phyloP scores from a whole-genome alignment of 23 red algal genomes.

The Gracilaria gracilis region DNA sequence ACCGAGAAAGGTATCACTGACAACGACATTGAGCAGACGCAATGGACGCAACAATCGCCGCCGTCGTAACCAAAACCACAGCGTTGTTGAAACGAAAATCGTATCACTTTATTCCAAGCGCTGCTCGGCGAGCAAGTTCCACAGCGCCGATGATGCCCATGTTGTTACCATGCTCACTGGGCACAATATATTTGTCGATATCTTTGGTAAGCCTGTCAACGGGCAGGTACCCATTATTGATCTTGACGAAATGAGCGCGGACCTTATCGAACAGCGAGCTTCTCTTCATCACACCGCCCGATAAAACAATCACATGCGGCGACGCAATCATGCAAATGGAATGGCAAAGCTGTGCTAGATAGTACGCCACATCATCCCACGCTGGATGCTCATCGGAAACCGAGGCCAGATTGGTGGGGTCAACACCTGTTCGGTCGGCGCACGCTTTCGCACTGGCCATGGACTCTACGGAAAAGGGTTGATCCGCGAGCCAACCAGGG shows the following conservation, averaged over 20 bases:
- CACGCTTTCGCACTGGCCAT: constrained; percentile 85
- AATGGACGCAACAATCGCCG: background rate
- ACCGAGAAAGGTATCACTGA: constrained; percentile 33
- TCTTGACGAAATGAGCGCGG: constrained; percentile 29
- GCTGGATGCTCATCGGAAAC: constrained; percentile 80
- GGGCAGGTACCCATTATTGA: constrained; percentile 81
- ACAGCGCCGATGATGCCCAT: constrained; percentile 90
- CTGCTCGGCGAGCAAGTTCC: constrained; percentile 76
- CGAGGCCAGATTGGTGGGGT: constrained; percentile 49
- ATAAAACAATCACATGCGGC: constrained; percentile 91
- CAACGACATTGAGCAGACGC: background rate
- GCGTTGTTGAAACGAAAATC: too few relatives aligned
- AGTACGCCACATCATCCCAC: constrained; percentile 89
- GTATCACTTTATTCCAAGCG: constrained; percentile 32
- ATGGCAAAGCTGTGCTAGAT: constrained; percentile 89
- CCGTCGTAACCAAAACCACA: background rate
- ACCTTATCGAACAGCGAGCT: constrained; percentile 69
- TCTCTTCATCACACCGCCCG: constrained; percentile 91
- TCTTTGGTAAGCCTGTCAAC: constrained; percentile 49
- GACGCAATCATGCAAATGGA: constrained; percentile 87
- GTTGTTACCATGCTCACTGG: constrained; percentile 61
- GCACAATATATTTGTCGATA: constrained; percentile 81
- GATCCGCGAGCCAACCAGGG: constrained; percentile 55
- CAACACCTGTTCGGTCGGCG: constrained; percentile 77
- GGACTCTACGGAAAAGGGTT: constrained; percentile 79